phyloP scores from a whole-genome alignment of 2,329 filamentous ascomycete genomes.

The Cladophialophora immunda region DNA sequence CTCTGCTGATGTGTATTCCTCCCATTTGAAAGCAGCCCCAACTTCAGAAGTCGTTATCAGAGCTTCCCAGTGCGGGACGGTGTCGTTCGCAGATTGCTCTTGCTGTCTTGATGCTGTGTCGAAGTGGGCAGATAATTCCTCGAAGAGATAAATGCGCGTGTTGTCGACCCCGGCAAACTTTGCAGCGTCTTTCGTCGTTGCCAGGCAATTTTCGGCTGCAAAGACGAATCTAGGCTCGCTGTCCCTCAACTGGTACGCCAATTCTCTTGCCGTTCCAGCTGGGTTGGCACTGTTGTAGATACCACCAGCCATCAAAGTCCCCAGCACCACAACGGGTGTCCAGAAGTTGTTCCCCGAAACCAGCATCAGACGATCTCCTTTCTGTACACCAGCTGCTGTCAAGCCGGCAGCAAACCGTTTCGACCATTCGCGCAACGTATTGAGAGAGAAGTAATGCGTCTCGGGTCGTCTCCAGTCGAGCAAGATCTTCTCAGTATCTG shows the following conservation, averaged over 20 bases:
- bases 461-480: conserved; percentile 69
- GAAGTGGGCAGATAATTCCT: conserved; percentile 6
- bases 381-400: conserved; percentile 65
- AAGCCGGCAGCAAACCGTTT: conserved; percentile 73
- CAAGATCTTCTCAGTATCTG: conserved; percentile 9
- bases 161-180: conserved; percentile 3
- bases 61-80: conserved; percentile 16
- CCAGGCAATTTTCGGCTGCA: conserved; percentile 45
- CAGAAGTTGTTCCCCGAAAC: conserved; percentile 74
- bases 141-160: conserved; percentile 17
- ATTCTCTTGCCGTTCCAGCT: conserved; percentile 55
- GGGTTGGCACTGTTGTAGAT: conserved; percentile 62
- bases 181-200: conserved; percentile 8
- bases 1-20: conserved; percentile 8
- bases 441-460: conserved; percentile 66
- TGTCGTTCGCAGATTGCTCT: conserved; percentile 6
- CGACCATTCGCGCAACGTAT: conserved; percentile 69
- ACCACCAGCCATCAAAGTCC: conserved; percentile 57
- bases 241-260: conserved; percentile 56
- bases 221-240: conserved; percentile 58
- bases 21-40: conserved; percentile 16
- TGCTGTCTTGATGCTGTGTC: neutral
- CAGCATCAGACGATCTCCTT: conserved; percentile 72
- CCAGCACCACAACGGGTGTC: conserved; percentile 63
- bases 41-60: conserved; percentile 7